Evolutionary conservation across 2,329 filamentous ascomycete species (phyloP), one percentile per base, ranked within the genome.

Genomic region (Trichoderma gracile): DNA sequence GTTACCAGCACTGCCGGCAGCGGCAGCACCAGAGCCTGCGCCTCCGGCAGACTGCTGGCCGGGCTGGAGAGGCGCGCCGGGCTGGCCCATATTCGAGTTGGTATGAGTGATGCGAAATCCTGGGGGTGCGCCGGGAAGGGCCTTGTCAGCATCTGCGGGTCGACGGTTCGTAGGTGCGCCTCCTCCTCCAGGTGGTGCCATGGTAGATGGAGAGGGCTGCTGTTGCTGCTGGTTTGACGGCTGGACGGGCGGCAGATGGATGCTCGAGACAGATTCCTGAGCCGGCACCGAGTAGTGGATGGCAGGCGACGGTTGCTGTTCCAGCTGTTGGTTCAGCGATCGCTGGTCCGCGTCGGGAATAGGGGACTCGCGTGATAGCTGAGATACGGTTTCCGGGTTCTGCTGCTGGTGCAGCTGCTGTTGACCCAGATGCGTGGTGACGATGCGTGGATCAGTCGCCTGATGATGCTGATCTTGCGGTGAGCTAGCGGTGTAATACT

Each of bases 341-440:
- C 71, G 71, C 66, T 75, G 74, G 66, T 84, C 83, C 45, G 78
- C 77, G 67, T 86, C 84, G 47, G 78, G 77, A 19, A 81, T 73
- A 42, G 82, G 82, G 40, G 85, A 87, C 65, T 89, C 86, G 78
- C 84, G 81, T 72, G 86, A 89, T 69, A 86, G 73, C 73, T 88
- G 85, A 7, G 86, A 88, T 43, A 86, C 74, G 5, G 85, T 86
- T 73, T 89, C 86, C 30, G 84, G 76, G 70, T 86, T 87, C 63
- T 73, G 76, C 58, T 73, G 73, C 61, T 74, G 73, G 50, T 72
- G 74, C 50, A 71, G 67, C 42, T 46, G 63, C 27, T 55, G 63
- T 21, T 67, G 75, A 64, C 69, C 74, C 59, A 77, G 71, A 61
- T 78, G 76, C 45, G 73, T 73, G n/a, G 76, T 71, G 66, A 73